Evolutionary conservation across 306 rosid species (phyloP), one percentile per base, ranked within the genome.

Genomic region (Comarum palustre): DNA sequence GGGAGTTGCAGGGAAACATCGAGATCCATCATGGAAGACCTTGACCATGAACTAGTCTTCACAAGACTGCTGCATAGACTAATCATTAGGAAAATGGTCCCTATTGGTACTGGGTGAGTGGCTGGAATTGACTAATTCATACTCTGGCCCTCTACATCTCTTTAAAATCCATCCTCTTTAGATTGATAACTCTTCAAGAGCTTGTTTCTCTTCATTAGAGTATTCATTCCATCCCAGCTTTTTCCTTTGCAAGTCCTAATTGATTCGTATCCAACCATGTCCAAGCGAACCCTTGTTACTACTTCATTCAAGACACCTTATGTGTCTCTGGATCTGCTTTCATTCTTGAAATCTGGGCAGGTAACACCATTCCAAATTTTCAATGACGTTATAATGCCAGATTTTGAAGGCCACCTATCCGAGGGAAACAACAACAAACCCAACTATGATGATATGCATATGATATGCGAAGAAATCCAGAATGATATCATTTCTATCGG

Each of bases 251-350:
- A 46, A 16, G n/a, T n/a, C n/a, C n/a, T n/a, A n/a, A n/a, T n/a
- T n/a, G n/a, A n/a, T n/a, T n/a, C n/a, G n/a, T n/a, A 46, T 14
- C 51, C 51, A 46, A 0, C 65, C 34, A 69, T 73, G 25, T 34
- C 58, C 25, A 59, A 8, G 7, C 8, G 17, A 66, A 0, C 39
- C 47, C 20, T 16, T n/a, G 29, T 47, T 4, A 52, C 34, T 17
- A 51, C 73, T n/a, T 72, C 81, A 9, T 78, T 72, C 16, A 45
- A 34, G 19, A 64, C 62, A 17, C 59, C 73, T 20, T 72, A 78
- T 72, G 77, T 65, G 47, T 52, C 77, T 65, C 72, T 72, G 17
- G 81, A 55, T 24, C 77, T 78, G 65, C 73, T 78, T 55, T 45
- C 62, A 25, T 72, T 42, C 81, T 12, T 78, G 13, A 64, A 71